A percentile compares a stretch with the other conserved stretches of the same genome.
Evolutionary conservation across 768 basidiomycete genomes (phyloP).

Genomic region (Amanita molliuscula): DNA sequence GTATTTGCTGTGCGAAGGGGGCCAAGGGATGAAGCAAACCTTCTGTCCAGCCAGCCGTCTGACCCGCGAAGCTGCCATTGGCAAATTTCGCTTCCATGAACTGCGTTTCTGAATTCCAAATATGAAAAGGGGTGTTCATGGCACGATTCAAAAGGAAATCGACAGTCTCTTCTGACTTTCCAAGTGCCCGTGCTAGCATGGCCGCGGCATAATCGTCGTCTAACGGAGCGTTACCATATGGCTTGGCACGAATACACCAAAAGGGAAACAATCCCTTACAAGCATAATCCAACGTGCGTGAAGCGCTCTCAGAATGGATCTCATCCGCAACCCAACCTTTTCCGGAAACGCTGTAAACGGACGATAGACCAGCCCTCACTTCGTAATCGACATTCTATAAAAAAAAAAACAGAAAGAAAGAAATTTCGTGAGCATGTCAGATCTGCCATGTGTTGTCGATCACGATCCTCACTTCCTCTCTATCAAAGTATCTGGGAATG

Average conservation of each 20-base stretch:
- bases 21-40: slow-evolving; percentile 24
- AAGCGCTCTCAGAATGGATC: slow-evolving; percentile 69
- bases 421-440: background rate
- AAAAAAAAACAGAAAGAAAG: background rate
- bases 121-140: slow-evolving; percentile 41
- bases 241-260: background rate
- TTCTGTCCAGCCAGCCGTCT: slow-evolving; percentile 71
- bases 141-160: slow-evolving; percentile 47
- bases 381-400: slow-evolving; percentile 63
- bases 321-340: slow-evolving; percentile 75
- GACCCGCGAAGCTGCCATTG: slow-evolving; percentile 65
- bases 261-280: slow-evolving; percentile 31
- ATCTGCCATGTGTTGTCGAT: background rate
- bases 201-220: slow-evolving; percentile 75
- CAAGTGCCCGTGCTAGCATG: slow-evolving; percentile 44
- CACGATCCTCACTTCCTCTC: slow-evolving; percentile 47
- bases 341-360: slow-evolving; percentile 41
- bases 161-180: slow-evolving; percentile 33
- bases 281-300: slow-evolving; percentile 69
- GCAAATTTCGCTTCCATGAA: slow-evolving; percentile 77
- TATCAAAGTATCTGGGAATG: slow-evolving; percentile 47
- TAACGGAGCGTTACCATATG: slow-evolving; percentile 14
- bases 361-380: slow-evolving; percentile 67
- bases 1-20: background rate
- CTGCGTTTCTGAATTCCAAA: slow-evolving; percentile 61